Base-by-base conservation (phyloP, 352 stramenopile species). In the Pythium guiyangense region DNA sequence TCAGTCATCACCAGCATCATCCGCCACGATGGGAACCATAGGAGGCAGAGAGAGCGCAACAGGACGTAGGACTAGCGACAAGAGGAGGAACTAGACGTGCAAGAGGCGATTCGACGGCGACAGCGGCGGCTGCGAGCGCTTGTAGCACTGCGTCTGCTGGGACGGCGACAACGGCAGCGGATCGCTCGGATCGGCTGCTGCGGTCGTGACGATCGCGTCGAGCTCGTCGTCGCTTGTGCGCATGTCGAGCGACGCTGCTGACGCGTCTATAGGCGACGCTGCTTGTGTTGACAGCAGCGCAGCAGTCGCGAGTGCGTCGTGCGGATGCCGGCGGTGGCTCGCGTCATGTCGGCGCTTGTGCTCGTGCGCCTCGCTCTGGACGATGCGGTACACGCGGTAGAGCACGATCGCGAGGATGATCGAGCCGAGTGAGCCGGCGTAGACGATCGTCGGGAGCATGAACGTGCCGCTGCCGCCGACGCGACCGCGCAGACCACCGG, bases 331-430 rank as follows among this genome's bases (percentile, higher is more conserved):
- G 37, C 42, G 46, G 29, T 52, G 52, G 9, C 31, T 31, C 6
- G 14, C 9, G 34, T 49, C 26, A 9, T 56, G 49, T 35, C 34
- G 44, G 52, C 51, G 69, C 66, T 43, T 73, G 62, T 51, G 69
- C 17, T 63, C 46, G n/a, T 60, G 62, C 9, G 69, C 61, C 55
- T 90, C 79, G 26, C 59, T 34, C n/a, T 67, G 68, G 2, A 80
- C 64, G 61, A 87, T 76, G 46, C 73, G 61, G 46, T 75, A 75
- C 40, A 90, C 69, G 31, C 79, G 79, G 35, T 85, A 75, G 17
- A 70, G 66, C 54, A 90, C 67, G 39, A 64, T 59, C 4, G 51
- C 54, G 3, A 90, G 61, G n/a, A 90, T 44, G 49, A 76, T 15
- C 26, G 58, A 63, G 52, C 74, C 77, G 17, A 90, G 55, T 37